Evolutionary conservation across 177 flowering plant species (phyloP).

Genomic region (Vitis hybrid): DNA sequence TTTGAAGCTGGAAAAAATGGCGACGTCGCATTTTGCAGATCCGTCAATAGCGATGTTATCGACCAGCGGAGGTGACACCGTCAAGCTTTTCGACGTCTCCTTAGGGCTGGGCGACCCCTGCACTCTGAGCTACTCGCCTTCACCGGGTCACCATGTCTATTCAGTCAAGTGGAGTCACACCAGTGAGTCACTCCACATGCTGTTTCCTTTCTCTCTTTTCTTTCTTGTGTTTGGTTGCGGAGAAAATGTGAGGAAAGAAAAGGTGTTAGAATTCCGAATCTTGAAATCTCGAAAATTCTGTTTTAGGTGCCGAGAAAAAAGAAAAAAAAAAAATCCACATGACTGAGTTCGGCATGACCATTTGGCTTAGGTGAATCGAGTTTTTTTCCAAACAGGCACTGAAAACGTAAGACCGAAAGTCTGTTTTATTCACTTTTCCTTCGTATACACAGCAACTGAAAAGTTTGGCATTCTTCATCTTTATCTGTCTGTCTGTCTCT

Average conservation of each 20-base stretch:
- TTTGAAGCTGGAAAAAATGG: not conserved
- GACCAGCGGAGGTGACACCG: constrained; percentile 81
- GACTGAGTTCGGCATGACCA: too few relatives aligned
- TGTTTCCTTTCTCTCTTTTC: not conserved
- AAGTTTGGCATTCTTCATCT: not conserved
- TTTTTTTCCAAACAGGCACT: too few relatives aligned
- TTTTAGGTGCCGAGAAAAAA: too few relatives aligned
- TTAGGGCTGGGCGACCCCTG: constrained; percentile 78
- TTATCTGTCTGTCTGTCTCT: not conserved
- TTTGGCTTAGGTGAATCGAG: too few relatives aligned
- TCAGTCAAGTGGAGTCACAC: constrained; percentile 99
- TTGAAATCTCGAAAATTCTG: too few relatives aligned
- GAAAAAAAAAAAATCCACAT: too few relatives aligned
- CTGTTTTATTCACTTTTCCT: too few relatives aligned
- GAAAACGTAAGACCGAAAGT: too few relatives aligned
- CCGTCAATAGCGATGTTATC: constrained; percentile 65
- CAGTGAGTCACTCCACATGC: constrained; percentile 45
- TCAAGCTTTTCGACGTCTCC: constrained; percentile 79
- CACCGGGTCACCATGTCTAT: constrained; percentile 71
- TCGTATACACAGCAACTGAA: too few relatives aligned
- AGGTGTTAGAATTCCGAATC: too few relatives aligned
- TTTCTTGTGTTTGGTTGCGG: too few relatives aligned
- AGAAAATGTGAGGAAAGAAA: too few relatives aligned
- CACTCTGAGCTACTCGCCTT: constrained; percentile 70
- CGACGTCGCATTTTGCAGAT: constrained; percentile 48